Evolutionary conservation across 257 asterid species (phyloP).

Genomic region (Nicotiana benthamiana): DNA sequence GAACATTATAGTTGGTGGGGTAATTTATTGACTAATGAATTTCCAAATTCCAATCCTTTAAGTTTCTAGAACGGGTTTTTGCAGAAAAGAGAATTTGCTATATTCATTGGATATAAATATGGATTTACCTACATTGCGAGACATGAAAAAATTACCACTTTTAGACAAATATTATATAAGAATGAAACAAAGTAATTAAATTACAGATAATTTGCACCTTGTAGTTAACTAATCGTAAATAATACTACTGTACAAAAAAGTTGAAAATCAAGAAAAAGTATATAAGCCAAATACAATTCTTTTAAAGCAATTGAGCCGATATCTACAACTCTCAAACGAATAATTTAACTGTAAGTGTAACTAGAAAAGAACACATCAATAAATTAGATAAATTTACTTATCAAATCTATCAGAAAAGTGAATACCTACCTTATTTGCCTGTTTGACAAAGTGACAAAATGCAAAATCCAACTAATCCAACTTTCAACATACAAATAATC

Average conservation of each 20-base stretch:
- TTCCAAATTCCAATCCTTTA: not conserved
- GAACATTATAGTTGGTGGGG: not conserved
- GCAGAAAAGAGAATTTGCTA: not conserved
- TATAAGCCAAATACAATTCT: not conserved
- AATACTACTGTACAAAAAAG: too few species aligned
- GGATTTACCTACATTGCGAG: not conserved
- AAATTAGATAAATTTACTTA: too few species aligned
- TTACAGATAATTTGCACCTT: not conserved
- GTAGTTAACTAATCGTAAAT: too few species aligned
- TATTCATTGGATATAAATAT: not conserved
- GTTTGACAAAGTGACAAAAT: not conserved
- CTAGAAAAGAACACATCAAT: too few species aligned
- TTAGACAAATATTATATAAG: not conserved
- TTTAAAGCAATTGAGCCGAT: too few species aligned
- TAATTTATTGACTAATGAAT: not conserved
- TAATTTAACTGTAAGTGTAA: too few species aligned
- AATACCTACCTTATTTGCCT: too few species aligned
- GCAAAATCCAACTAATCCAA: not conserved
- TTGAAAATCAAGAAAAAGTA: not conserved
- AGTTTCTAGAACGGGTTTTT: not conserved
- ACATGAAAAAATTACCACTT: not conserved
- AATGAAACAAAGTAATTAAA: not conserved
- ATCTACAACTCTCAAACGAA: too few species aligned
- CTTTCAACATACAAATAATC: not conserved
- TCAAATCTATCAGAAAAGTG: too few species aligned